Evolutionary conservation across 805 yeast species (phyloP).

Genomic region (Wickerhamiella spandovensis): DNA sequence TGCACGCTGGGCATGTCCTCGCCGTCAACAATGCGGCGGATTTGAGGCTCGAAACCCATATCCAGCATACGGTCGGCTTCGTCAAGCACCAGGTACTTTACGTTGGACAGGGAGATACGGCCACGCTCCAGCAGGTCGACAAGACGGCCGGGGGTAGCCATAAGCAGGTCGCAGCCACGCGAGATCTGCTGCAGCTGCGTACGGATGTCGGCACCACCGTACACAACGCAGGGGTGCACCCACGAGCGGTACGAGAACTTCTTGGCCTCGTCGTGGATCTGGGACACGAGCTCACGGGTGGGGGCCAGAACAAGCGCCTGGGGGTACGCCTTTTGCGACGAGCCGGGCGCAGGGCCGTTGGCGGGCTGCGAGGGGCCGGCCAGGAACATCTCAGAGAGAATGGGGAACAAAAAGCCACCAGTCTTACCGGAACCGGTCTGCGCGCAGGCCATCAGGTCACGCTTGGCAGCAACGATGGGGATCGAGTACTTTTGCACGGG

Average conservation of each 20-base stretch:
- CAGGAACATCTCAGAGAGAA: conserved; percentile 76
- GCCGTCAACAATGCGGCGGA: conserved; percentile 93
- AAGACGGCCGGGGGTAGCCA: conserved; percentile 99
- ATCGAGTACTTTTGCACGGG: conserved; percentile 92
- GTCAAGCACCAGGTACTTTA: conserved; percentile 88
- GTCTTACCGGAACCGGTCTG: conserved; percentile 99
- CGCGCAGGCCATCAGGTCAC: conserved; percentile 95
- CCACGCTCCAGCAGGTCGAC: conserved; percentile 94
- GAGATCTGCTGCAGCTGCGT: conserved; percentile 76
- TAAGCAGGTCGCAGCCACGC: conserved; percentile 89
- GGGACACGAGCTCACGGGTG: conserved; percentile 97
- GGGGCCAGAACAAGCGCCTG: conserved; percentile 95
- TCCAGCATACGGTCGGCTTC: conserved; percentile 99
- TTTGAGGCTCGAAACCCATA: conserved; percentile 99
- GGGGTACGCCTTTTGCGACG: conserved; percentile 66
- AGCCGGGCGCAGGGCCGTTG: conserved; percentile 29
- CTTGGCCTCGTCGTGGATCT: conserved; percentile 89
- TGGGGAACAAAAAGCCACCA: conserved; percentile 98
- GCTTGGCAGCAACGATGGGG: conserved; percentile 76
- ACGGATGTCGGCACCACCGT: conserved; percentile 96
- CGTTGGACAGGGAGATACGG: conserved; percentile 72
- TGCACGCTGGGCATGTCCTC: conserved; percentile 93
- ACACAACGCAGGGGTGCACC: conserved; percentile 92
- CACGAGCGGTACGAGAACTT: conserved; percentile 96
- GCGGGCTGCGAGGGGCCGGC: conserved; percentile 69